Conservation (phyloP, 73 alveolate species). For the Paramecium pentaurelia region DNA sequence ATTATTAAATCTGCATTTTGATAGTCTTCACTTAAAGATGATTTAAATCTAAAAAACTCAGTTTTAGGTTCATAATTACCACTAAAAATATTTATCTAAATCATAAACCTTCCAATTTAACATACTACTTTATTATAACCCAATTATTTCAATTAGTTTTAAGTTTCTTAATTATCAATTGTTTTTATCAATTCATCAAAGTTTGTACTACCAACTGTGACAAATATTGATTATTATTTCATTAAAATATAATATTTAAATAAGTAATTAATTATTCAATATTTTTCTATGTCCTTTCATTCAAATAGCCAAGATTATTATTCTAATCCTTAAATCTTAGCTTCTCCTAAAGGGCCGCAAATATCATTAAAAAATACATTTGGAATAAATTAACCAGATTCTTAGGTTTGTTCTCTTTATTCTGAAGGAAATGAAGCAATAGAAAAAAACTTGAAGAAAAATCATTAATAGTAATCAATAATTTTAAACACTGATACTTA, state of each 20-base stretch:
- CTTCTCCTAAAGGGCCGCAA: neutral
- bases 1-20: neutral
- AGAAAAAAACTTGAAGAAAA: neutral
- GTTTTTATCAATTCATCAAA: neutral
- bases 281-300: neutral
- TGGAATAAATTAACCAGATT: neutral
- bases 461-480: neutral
- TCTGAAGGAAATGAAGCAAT: neutral
- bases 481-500: neutral
- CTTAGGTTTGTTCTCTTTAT: neutral
- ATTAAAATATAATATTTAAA: neutral
- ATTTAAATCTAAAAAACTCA: slow-evolving; percentile 6
- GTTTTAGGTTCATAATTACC: slow-evolving; percentile 25
- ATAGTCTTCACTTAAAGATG: neutral
- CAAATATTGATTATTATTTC: slow-evolving; percentile 19
- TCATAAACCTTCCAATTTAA: neutral
- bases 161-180: neutral
- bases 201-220: slow-evolving; percentile 24
- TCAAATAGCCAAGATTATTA: neutral
- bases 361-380: neutral
- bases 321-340: neutral
- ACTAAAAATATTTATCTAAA: neutral
- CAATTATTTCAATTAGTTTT: neutral
- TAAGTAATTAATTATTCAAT: neutral
- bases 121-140: neutral